Evolutionary conservation across 2,329 filamentous ascomycete genomes (phyloP).

Genomic region (Aphanoascus verrucosus): DNA sequence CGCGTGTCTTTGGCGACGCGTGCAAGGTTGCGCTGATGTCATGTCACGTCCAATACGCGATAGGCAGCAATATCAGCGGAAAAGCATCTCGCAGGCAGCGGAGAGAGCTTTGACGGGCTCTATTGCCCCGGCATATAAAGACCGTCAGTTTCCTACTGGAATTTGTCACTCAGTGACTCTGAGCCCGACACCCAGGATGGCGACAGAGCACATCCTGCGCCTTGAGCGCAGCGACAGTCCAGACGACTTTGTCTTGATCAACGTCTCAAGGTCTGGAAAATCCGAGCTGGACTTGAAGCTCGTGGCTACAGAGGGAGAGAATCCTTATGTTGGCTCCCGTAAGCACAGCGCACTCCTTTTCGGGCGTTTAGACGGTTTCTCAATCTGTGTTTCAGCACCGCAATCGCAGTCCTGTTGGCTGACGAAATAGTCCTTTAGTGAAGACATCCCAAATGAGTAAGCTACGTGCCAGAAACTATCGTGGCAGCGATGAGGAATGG

Average conservation of each 20-base stretch:
- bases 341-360: constrained; percentile 11
- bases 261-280: constrained; percentile 34
- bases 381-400: constrained; percentile 12
- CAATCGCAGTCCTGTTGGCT: constrained; percentile 13
- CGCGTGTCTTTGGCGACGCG: neutral
- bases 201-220: constrained; percentile 35
- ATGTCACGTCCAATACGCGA: constrained; percentile 2
- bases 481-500: constrained; percentile 37
- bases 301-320: constrained; percentile 48
- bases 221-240: constrained; percentile 39
- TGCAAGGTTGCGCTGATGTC: constrained; percentile 7
- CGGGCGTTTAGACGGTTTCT: neutral
- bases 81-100: neutral
- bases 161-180: neutral
- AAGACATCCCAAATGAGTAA: constrained; percentile 28
- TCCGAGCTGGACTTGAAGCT: constrained; percentile 44
- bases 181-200: constrained; percentile 8
- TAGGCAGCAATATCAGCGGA: constrained; percentile 5
- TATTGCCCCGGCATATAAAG: neutral
- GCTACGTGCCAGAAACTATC: constrained; percentile 35
- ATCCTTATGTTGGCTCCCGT: constrained; percentile 43
- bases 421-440: constrained; percentile 25
- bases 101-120: neutral
- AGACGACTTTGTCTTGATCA: constrained; percentile 39
- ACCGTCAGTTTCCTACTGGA: neutral